These are phyloP conservation scores for Neoboletus brunneissimus DNA, from an alignment of 768 basidiomycete genomes.

Conservation along the genomic window DNA sequence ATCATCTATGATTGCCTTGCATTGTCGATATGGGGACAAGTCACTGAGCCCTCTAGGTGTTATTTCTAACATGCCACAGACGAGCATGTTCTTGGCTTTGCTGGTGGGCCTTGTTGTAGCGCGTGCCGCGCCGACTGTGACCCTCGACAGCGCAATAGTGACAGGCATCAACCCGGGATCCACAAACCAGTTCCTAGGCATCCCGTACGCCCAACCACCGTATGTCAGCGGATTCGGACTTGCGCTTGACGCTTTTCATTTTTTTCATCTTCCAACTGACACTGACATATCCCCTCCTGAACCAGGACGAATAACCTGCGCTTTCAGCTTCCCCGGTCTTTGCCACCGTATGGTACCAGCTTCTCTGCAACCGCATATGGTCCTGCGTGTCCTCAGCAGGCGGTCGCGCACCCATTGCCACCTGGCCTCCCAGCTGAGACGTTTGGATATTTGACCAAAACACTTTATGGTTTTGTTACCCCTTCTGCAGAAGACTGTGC, in stretches of 20 bases:
- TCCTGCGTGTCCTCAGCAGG: conserved; percentile 12
- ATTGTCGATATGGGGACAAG: too few relatives aligned
- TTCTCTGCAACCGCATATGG: conserved; percentile 7
- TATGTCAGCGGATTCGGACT: conserved; percentile 16
- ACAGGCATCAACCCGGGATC: conserved; percentile 23
- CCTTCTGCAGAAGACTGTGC: conserved; percentile 46
- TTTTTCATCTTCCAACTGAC: neutral
- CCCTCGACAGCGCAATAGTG: conserved; percentile 30
- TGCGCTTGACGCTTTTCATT: neutral
- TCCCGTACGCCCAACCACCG: conserved; percentile 42
- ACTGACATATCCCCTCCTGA: too few relatives aligned
- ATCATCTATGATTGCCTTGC: too few relatives aligned
- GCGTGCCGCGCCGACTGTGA: conserved; percentile 18
- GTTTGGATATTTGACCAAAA: conserved; percentile 23
- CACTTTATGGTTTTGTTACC: conserved; percentile 29
- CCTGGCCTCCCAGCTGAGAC: conserved; percentile 18
- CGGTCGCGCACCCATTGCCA: conserved; percentile 1
- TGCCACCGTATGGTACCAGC: conserved; percentile 3
- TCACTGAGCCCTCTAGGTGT: too few relatives aligned
- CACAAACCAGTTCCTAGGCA: conserved; percentile 36
- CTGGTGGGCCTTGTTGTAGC: neutral
- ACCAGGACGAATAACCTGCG: conserved; percentile 34
- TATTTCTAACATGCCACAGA: too few relatives aligned
- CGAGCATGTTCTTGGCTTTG: too few relatives aligned
- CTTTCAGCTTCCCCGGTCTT: conserved; percentile 24